Base-by-base conservation (phyloP, 352 stramenopile genomes). In the Phytopythium boreale region DNA sequence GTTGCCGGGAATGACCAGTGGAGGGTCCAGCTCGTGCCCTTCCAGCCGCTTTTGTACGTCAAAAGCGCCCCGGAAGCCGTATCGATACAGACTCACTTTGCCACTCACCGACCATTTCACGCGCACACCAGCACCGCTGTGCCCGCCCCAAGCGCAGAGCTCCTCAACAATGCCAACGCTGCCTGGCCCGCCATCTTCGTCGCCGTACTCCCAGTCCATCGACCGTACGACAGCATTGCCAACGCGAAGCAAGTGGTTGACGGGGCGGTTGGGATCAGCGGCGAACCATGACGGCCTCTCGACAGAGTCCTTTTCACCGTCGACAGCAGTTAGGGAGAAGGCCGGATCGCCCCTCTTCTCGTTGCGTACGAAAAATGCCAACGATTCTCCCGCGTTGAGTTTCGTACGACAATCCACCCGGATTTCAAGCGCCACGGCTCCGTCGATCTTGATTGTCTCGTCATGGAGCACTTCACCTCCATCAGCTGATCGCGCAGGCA, bases 101-200 rank as follows among this genome's bases (percentile, higher is more conserved):
- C 59, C 67, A 27, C 67, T 81, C 15, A 62, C 51, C 46, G 72
- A 56, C 86, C 86, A 94, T 31, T 68, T 66, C 3, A 94, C 79
- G 10, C 82, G 77, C 15, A 92, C 70, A 22, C 75, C 86, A 34
- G 81, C 77, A 11, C 82, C 81, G 22, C 64, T 78, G 24, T 84
- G 71, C 2, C 59, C 59, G 2, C 66, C 64, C 85, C 85, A 94
- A 1, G 71, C 20, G 41, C 81, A 84, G 20, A 89, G 62, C 19
- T 85, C 79, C 61, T 84, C 56, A 3, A 92, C 75, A 37, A 76
- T 63, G 24, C 86, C 86, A 11, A 89, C 31, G 47, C 70, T 78
- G n/a, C 86, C 86, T 24, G 69, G 27, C 9, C 79, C 80, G 36
- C 86, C 86, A 56, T 93, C 86, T 77, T 94, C 86, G 34, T 92